These are phyloP conservation scores for Eimeria praecox DNA, from an alignment of 169 alveolate genomes.

Conservation along the genomic window DNA sequence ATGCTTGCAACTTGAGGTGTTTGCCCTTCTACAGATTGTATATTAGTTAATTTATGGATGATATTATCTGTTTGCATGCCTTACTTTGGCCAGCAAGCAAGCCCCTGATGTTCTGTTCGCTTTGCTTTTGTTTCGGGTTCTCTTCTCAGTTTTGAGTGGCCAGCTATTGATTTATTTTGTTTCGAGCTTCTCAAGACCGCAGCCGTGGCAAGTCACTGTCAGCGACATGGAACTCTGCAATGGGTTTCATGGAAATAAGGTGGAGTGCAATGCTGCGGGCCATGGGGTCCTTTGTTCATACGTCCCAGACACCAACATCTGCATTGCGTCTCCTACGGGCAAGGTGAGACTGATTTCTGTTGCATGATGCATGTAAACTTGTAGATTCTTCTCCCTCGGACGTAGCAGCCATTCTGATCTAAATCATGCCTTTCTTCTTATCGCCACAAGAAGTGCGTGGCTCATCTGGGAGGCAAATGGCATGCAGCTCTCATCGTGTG, in stretches of 20 bases:
- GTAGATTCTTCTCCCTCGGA: neutral
- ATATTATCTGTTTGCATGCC: neutral
- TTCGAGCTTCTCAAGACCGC: conserved; percentile 67
- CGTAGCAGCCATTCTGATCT: no score
- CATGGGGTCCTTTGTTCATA: conserved; percentile 79
- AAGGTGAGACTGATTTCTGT: conserved; percentile 51
- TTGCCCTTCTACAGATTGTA: neutral
- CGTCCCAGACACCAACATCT: conserved; percentile 51
- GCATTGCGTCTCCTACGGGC: conserved; percentile 81
- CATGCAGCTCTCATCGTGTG: neutral
- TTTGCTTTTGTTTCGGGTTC: neutral
- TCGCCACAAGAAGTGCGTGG: neutral
- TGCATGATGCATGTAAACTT: neutral
- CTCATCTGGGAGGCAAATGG: neutral
- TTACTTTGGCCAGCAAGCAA: neutral
- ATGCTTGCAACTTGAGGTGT: neutral
- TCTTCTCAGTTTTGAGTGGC: conserved; percentile 65
- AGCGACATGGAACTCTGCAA: conserved; percentile 68
- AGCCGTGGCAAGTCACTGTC: conserved; percentile 77
- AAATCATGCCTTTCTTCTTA: no score
- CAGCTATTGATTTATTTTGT: conserved; percentile 73
- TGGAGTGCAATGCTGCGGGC: conserved; percentile 70
- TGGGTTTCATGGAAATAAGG: conserved; percentile 42
- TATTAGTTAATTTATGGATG: no score
- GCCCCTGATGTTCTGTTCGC: neutral